Base-by-base conservation (phyloP, 345 rosid genomes). In the Syzygium oleosum region DNA sequence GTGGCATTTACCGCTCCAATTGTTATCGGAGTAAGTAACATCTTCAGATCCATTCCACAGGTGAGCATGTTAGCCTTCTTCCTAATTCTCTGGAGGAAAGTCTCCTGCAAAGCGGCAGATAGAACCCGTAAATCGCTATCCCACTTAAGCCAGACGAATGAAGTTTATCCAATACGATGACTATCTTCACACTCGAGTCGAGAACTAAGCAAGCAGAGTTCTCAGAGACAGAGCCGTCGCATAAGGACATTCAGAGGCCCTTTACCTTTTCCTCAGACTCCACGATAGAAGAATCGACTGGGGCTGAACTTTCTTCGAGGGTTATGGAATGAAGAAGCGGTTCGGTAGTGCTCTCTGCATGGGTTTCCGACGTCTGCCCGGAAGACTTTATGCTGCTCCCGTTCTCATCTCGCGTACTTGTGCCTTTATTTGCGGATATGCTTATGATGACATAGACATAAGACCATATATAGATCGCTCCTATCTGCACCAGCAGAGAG, bases 381-480 rank as follows among this genome's bases (percentile, higher is more conserved):
- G 86, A 49, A 53, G 87, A 16, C 4, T 15, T 31, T 31, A 23
- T 43, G 65, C 15, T 73, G 49, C 83, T 38, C 14, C 83, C 51
- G 6, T 43, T 31, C 38, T 84, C 84, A 43, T 22, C 85, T 3
- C 23, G 31, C 41, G 25, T 31, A 14, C 15, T 9, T 3, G 59
- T 63, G 7, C 27, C 43, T 16, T 83, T 86, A 22, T 84, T 87
- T 41, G 90, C 88, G 13, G 68, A 90, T 51, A 86, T 19, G 61
- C 90, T 83, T 91, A 93, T 90, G 23, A 91, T 58, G n/a, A 34
- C 51, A 85, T 91, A 91, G 49, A 88, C 92, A 79, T 93, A 93
- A 16, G 92, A 85, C 94, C 93, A 91, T 61, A 91, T 88, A 68
- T 90, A 93, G 51, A 91, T 86, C 17, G 51, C 90, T 83, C 89